Base-by-base conservation (phyloP, 352 stramenopile genomes). In the Globisporangium spinosum region DNA sequence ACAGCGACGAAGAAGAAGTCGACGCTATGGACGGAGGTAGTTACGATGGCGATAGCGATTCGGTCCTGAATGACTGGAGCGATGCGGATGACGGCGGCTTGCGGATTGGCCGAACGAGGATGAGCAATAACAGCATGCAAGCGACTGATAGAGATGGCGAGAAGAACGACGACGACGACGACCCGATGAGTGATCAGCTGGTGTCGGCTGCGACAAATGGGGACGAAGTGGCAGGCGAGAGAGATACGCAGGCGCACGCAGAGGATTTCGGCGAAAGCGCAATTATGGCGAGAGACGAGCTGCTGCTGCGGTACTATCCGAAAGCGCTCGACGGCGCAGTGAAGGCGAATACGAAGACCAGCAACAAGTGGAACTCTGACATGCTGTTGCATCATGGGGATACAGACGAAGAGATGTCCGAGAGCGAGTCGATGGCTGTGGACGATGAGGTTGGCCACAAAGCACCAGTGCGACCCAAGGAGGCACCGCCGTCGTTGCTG, bases 301-400 rank as follows among this genome's bases (percentile, higher is more conserved):
- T 89, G 25, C 38, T 90, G n/a, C 62, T 82, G 61, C 62, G 71
- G 3, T 90, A 89, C 68, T 82, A 77, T 64, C 67, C 62, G 7
- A 62, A 70, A 51, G 68, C 74, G 10, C 9, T 23, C 32, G 15
- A 23, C 12, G 20, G 20, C n/a, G 23, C 55, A 22, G 2, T 7
- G 15, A 43, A 32, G 8, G 25, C 25, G 15, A 45, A 45, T 20
- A 29, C 9, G 51, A 17, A 32, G n/a, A 38, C 8, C 20, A 61
- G 13, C 45, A 59, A 67, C 40, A 22, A 23, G 47, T 25, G 61
- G 29, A 27, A 45, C 38, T 61, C 29, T 13, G 55, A 45, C 15
- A 61, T 22, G 32, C 32, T 49, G 32, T n/a, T 62, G n/a, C 56
- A 62, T 49, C 56, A 49, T 27, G 29, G 3, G 1, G 23, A 57